These are phyloP conservation scores for Raffaelea arxii DNA, from an alignment of 2,329 filamentous ascomycete species.

Conservation along the genomic window DNA sequence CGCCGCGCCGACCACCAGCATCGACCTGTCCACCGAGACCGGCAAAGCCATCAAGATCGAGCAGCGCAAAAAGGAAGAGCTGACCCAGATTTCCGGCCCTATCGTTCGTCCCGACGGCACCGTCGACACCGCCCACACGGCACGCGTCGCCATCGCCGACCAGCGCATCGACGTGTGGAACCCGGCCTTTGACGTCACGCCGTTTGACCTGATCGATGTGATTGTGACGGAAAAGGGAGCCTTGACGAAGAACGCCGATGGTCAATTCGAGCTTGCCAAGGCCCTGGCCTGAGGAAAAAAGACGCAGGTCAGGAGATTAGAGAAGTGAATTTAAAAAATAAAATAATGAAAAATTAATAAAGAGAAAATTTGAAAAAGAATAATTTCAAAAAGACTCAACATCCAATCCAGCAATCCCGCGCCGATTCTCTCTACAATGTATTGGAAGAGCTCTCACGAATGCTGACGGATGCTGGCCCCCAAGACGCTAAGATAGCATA, in stretches of 20 bases:
- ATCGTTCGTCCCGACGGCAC: conserved; percentile 53
- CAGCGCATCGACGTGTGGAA: conserved; percentile 86
- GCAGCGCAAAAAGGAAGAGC: conserved; percentile 69
- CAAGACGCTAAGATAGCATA: neutral
- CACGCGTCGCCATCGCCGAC: conserved; percentile 70
- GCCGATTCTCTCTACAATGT: too few species aligned
- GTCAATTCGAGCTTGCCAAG: conserved; percentile 52
- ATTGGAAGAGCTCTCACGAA: too few species aligned
- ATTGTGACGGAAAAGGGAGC: conserved; percentile 90
- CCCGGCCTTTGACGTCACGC: conserved; percentile 92
- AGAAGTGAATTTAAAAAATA: neutral
- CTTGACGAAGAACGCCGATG: conserved; percentile 64
- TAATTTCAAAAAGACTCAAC: neutral
- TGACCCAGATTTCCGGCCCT: conserved; percentile 77
- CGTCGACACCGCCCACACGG: conserved; percentile 52
- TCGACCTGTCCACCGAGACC: conserved; percentile 71
- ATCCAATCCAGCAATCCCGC: too few species aligned
- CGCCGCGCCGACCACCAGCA: conserved; percentile 87
- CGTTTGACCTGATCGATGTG: conserved; percentile 78
- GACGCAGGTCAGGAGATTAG: neutral
- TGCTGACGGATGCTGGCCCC: too few species aligned
- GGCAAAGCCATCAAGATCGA: conserved; percentile 84
- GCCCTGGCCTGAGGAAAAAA: neutral
- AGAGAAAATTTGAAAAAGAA: neutral
- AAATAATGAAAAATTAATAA: neutral